A percentile compares a stretch with the other conserved stretches of the same genome.
Conservation (phyloP, 2,329 filamentous ascomycete genomes). For the Neonectria magnoliae region DNA sequence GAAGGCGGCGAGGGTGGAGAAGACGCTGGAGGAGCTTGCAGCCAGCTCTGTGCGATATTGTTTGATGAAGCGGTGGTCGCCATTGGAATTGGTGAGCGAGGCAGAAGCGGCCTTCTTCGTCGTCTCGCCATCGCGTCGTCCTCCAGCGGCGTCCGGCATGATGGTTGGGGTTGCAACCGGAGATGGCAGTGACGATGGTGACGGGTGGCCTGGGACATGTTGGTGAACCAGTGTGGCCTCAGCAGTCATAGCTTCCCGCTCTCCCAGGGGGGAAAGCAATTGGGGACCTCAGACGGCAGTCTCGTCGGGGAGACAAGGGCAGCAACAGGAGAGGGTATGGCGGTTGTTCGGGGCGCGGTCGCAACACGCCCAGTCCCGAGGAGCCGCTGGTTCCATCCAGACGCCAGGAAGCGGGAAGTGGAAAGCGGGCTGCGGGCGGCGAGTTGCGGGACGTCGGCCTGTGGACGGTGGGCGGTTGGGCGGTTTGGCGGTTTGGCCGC, state of each 20-base stretch:
- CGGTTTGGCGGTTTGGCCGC: slow-evolving; percentile 31
- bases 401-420: slow-evolving; percentile 33
- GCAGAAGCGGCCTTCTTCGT: slow-evolving; percentile 35
- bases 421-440: slow-evolving; percentile 32
- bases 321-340: background rate
- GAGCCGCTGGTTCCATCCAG: slow-evolving; percentile 42
- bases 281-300: slow-evolving; percentile 20
- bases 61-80: slow-evolving; percentile 64
- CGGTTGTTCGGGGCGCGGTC: slow-evolving; percentile 38
- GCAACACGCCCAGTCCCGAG: slow-evolving; percentile 41
- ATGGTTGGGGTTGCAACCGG: slow-evolving; percentile 40
- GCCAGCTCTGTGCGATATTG: slow-evolving; percentile 83
- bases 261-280: slow-evolving; percentile 29
- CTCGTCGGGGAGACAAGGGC: background rate
- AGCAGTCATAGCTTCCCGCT: slow-evolving; percentile 49
- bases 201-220: slow-evolving; percentile 51
- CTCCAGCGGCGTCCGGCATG: slow-evolving; percentile 43
- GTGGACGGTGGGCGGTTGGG: slow-evolving; percentile 20
- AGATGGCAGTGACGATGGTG: slow-evolving; percentile 40
- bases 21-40: slow-evolving; percentile 78
- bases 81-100: slow-evolving; percentile 16
- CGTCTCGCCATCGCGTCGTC: slow-evolving; percentile 43
- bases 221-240: slow-evolving; percentile 50
- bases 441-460: slow-evolving; percentile 30
- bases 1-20: slow-evolving; percentile 84